Percentiles rank a stretch among this genome's conserved stretches.
Conservation (phyloP, 106 monocot species). For the Cymbidium sinense region DNA sequence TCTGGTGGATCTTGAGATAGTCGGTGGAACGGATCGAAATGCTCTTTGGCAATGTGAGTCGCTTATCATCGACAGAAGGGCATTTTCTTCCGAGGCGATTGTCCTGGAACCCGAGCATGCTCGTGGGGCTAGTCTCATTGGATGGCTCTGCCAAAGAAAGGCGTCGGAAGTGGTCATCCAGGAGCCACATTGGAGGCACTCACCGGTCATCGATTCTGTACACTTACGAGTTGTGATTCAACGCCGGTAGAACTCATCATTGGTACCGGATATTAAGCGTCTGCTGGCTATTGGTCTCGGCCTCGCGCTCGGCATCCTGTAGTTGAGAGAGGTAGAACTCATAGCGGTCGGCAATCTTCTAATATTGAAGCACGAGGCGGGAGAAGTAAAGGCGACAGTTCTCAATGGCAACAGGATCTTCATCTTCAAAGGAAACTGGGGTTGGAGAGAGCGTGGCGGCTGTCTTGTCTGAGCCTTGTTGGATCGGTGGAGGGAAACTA, state of each 20-base stretch:
- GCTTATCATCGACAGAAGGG: constrained; percentile 1
- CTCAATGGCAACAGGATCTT: constrained; percentile 20
- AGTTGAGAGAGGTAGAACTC: constrained; percentile 69
- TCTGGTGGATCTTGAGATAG: constrained; percentile 41
- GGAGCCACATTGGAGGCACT: constrained; percentile 10
- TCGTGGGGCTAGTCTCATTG: constrained; percentile 38
- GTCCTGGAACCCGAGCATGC: constrained; percentile 27
- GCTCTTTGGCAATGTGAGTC: constrained; percentile 60
- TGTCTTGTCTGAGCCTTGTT: constrained; percentile 2
- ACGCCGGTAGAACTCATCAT: constrained; percentile 46
- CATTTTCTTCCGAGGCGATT: background rate
- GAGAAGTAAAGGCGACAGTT: constrained; percentile 44
- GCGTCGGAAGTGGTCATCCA: constrained; percentile 38
- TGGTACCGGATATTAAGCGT: constrained; percentile 67
- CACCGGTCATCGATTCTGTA: background rate
- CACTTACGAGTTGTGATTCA: constrained; percentile 16
- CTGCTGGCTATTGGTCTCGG: constrained; percentile 54
- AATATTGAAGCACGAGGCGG: constrained; percentile 59
- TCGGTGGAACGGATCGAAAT: constrained; percentile 81
- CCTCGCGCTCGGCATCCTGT: constrained; percentile 49
- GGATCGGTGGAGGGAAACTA: background rate
- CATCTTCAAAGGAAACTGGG: constrained; percentile 29
- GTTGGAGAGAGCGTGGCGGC: constrained; percentile 25
- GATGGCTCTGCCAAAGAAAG: constrained; percentile 18
- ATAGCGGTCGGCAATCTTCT: constrained; percentile 52